A percentile compares a stretch with the other conserved stretches of the same genome.
Evolutionary conservation across 257 asterid species (phyloP).

Genomic region (Ilex aquifolium): DNA sequence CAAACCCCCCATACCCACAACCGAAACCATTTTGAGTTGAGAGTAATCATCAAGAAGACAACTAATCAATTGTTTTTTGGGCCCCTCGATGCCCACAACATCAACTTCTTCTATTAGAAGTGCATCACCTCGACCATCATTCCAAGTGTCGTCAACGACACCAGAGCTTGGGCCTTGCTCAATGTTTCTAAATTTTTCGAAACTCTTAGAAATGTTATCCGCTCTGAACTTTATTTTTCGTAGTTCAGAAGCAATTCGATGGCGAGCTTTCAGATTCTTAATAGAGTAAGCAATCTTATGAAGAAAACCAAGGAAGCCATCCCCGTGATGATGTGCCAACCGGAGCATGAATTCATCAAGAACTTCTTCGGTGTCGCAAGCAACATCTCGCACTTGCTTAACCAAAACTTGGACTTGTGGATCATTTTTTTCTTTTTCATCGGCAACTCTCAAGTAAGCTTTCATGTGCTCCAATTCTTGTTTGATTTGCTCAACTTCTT

Average conservation of each 20-base stretch:
- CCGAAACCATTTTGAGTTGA: conserved; percentile 20
- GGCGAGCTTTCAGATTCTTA: conserved; percentile 10
- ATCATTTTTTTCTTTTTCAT: conserved; percentile 6
- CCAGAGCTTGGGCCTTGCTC: no score
- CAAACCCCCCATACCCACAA: conserved; percentile 35
- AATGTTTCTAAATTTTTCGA: no score
- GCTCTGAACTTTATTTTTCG: conserved; percentile 14
- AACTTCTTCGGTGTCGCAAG: conserved; percentile 12
- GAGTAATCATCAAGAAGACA: conserved; percentile 13
- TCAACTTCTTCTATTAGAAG: conserved; percentile 22
- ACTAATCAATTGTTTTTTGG: conserved; percentile 17
- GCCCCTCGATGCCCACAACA: conserved; percentile 30
- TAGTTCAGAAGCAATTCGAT: conserved; percentile 20
- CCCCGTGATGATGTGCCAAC: neutral
- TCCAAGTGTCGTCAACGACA: no score
- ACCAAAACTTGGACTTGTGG: conserved; percentile 11
- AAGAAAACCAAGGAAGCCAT: conserved; percentile 9
- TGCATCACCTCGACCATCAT: no score
- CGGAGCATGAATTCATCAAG: conserved; percentile 20
- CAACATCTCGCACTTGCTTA: conserved; percentile 14
- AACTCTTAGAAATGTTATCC: neutral
- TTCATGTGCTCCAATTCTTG: conserved; percentile 12
- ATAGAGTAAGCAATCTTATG: conserved; percentile 5
- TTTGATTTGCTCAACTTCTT: conserved; percentile 10
- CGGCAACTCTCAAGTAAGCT: conserved; percentile 11